Evolutionary conservation across 2,329 filamentous ascomycete species (phyloP).

Genomic region (Botrytis deweyae): DNA sequence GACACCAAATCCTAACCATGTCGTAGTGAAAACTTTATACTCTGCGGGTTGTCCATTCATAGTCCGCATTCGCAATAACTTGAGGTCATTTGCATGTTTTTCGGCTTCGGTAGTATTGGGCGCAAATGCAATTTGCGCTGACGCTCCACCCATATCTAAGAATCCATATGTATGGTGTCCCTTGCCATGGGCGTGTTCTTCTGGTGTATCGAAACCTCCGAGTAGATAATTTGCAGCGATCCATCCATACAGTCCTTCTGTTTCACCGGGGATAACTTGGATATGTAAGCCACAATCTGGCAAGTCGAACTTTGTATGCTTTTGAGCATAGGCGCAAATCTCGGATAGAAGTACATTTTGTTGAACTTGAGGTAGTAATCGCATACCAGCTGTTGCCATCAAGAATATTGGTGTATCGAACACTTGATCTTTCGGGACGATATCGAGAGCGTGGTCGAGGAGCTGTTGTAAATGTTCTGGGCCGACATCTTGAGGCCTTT

Average conservation of each 20-base stretch:
- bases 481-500: constrained; percentile 73
- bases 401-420: constrained; percentile 88
- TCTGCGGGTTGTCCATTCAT: constrained; percentile 76
- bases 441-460: constrained; percentile 74
- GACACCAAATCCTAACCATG: constrained; percentile 96
- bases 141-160: constrained; percentile 96
- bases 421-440: constrained; percentile 74
- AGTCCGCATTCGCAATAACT: constrained; percentile 78
- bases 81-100: constrained; percentile 87
- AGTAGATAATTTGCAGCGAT: constrained; percentile 94
- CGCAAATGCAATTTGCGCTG: constrained; percentile 95
- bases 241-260: constrained; percentile 95
- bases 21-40: constrained; percentile 90
- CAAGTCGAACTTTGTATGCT: constrained; percentile 75
- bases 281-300: constrained; percentile 90
- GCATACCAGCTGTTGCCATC: constrained; percentile 94
- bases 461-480: constrained; percentile 77
- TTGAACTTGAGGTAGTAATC: constrained; percentile 72
- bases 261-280: constrained; percentile 93
- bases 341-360: constrained; percentile 70
- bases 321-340: constrained; percentile 78
- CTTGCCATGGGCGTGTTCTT: constrained; percentile 76
- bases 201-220: constrained; percentile 79
- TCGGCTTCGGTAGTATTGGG: constrained; percentile 87
- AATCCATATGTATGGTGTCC: constrained; percentile 95